phyloP scores from a whole-genome alignment of 1,139 yeast genomes.

The Geotrichum candidum region DNA sequence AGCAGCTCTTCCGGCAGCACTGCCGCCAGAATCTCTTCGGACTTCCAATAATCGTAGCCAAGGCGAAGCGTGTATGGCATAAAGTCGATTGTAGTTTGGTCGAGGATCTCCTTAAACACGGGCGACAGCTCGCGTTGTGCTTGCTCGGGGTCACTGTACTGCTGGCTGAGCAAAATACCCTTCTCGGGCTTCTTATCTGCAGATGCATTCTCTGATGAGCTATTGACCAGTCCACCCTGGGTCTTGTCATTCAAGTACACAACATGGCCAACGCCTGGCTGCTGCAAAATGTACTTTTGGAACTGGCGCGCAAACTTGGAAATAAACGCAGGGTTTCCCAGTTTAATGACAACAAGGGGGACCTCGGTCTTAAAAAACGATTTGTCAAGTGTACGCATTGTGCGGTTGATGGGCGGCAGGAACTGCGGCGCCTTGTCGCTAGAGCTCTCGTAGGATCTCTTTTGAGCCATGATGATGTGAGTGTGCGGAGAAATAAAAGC shows the following conservation, averaged over 20 bases:
- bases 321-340: slow-evolving; percentile 61
- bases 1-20: slow-evolving; percentile 66
- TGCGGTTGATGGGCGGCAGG: slow-evolving; percentile 61
- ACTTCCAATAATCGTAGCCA: slow-evolving; percentile 76
- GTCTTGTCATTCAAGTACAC: slow-evolving; percentile 39
- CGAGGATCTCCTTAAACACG: slow-evolving; percentile 43
- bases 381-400: slow-evolving; percentile 62
- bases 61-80: slow-evolving; percentile 52
- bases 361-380: slow-evolving; percentile 52
- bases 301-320: slow-evolving; percentile 43
- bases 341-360: slow-evolving; percentile 58
- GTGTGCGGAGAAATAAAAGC: not conserved
- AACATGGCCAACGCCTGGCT: slow-evolving; percentile 63
- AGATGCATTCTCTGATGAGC: not conserved
- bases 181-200: slow-evolving; percentile 34
- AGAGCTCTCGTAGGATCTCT: not conserved
- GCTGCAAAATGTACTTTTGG: slow-evolving; percentile 51
- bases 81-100: slow-evolving; percentile 44
- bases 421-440: slow-evolving; percentile 13
- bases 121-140: slow-evolving; percentile 40
- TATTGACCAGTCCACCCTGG: slow-evolving; percentile 16
- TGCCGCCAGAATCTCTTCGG: slow-evolving; percentile 79
- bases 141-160: slow-evolving; percentile 39
- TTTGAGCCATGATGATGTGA: slow-evolving; percentile 1
- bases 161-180: slow-evolving; percentile 60